phyloP scores from a whole-genome alignment of 495 filamentous ascomycete species.

The Cercophora scortea region DNA sequence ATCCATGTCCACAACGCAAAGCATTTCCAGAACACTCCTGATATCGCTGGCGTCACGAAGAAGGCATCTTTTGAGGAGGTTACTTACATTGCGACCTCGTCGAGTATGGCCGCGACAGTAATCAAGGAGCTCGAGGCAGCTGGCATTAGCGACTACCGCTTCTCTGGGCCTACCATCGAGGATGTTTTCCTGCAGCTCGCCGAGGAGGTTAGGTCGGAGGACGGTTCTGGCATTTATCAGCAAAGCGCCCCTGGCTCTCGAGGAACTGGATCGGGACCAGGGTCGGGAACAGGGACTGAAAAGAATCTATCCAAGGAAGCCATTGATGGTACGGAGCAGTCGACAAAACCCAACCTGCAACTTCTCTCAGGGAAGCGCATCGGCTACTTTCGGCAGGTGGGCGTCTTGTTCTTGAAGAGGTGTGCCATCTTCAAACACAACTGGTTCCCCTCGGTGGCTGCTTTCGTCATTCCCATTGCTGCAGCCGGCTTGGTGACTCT shows the following conservation, averaged over 20 bases:
- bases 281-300: not conserved
- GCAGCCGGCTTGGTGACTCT: constrained; percentile 68
- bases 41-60: constrained; percentile 46
- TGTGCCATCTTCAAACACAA: constrained; percentile 68
- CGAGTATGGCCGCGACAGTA: constrained; percentile 54
- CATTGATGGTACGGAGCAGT: constrained; percentile 1
- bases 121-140: constrained; percentile 56
- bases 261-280: too few species aligned
- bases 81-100: constrained; percentile 58
- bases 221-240: not conserved
- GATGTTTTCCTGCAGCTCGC: constrained; percentile 81
- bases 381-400: constrained; percentile 54
- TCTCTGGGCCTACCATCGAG: constrained; percentile 79
- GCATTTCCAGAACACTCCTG: constrained; percentile 35
- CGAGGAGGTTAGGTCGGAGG: constrained; percentile 50
- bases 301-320: constrained; percentile 22
- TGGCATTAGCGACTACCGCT: constrained; percentile 61
- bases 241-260: too few species aligned
- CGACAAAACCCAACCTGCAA: constrained; percentile 34
- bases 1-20: constrained; percentile 57
- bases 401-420: constrained; percentile 70
- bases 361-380: constrained; percentile 62
- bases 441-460: constrained; percentile 63
- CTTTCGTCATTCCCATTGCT: constrained; percentile 65
- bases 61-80: constrained; percentile 59